Conservation (phyloP, 1,139 yeast genomes). For the Blastobotrys proliferans region DNA sequence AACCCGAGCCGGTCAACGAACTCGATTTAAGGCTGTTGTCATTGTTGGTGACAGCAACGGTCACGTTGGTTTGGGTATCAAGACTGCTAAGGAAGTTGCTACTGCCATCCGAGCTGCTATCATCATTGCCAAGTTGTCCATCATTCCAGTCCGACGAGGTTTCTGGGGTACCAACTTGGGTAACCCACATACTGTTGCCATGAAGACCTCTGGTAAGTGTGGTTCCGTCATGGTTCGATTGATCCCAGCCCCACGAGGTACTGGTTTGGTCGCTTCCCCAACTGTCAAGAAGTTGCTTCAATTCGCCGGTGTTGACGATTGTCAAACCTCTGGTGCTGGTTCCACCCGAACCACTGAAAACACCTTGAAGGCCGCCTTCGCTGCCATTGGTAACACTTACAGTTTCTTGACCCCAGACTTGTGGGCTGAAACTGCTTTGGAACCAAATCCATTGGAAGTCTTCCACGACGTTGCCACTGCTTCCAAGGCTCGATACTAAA, state of each 20-base stretch:
- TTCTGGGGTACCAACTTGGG: conserved; percentile 99
- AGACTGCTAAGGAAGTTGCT: conserved; percentile 99
- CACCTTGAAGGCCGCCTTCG: conserved; percentile 99
- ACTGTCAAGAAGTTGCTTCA: conserved; percentile 98
- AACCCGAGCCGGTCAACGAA: conserved; percentile 99
- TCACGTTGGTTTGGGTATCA: conserved; percentile 99
- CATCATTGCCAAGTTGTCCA: conserved; percentile 97
- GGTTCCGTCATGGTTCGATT: conserved; percentile 98
- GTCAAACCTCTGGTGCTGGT: conserved; percentile 98
- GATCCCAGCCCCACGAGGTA: conserved; percentile 99
- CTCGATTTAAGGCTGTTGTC: conserved; percentile 99
- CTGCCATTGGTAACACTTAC: conserved; percentile 99
- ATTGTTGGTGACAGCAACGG: conserved; percentile 99
- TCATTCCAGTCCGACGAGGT: conserved; percentile 99
- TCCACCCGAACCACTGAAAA: conserved; percentile 99
- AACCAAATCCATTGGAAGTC: conserved; percentile 90
- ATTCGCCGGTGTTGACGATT: conserved; percentile 99
- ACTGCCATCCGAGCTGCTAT: conserved; percentile 99
- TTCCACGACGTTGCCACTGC: conserved; percentile 44
- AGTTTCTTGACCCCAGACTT: conserved; percentile 99
- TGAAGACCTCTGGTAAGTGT: conserved; percentile 99
- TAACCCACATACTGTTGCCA: conserved; percentile 98
- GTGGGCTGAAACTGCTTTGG: conserved; percentile 85
- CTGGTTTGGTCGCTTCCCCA: conserved; percentile 99
- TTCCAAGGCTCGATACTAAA: conserved; percentile 24